These are phyloP conservation scores for Hypoxylon sp. DNA, from an alignment of 2,329 filamentous ascomycete species.

Conservation along the genomic window DNA sequence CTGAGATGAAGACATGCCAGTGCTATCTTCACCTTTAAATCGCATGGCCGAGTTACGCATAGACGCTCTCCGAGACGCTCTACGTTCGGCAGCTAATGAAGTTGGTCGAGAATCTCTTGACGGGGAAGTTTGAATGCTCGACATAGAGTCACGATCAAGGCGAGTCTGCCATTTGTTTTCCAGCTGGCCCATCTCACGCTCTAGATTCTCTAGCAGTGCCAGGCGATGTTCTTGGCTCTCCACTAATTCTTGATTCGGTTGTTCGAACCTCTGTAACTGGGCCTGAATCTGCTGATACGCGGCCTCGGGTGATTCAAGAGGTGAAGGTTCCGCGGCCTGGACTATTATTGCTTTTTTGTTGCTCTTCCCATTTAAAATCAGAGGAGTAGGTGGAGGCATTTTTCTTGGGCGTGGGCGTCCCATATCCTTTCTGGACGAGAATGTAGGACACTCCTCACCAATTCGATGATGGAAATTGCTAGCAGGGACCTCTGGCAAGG, in stretches of 20 bases:
- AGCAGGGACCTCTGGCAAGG: slow-evolving; percentile 35
- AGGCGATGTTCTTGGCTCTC: slow-evolving; percentile 61
- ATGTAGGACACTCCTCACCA: slow-evolving; percentile 71
- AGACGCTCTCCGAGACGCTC: slow-evolving; percentile 58
- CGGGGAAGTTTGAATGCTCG: slow-evolving; percentile 59
- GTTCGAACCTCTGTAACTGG: slow-evolving; percentile 66
- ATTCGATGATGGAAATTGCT: slow-evolving; percentile 69
- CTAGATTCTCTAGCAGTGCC: slow-evolving; percentile 70
- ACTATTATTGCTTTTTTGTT: slow-evolving; percentile 62
- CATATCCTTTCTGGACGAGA: slow-evolving; percentile 67
- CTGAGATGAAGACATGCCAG: slow-evolving; percentile 51
- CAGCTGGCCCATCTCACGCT: slow-evolving; percentile 73
- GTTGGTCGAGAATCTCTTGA: slow-evolving; percentile 55
- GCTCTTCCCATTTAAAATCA: slow-evolving; percentile 63
- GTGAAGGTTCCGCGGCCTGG: slow-evolving; percentile 65
- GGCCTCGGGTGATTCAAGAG: slow-evolving; percentile 66
- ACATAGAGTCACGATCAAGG: slow-evolving; percentile 66
- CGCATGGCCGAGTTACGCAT: slow-evolving; percentile 54
- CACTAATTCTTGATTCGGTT: slow-evolving; percentile 55
- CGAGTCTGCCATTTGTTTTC: slow-evolving; percentile 72
- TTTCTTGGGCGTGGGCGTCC: slow-evolving; percentile 63
- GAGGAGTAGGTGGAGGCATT: slow-evolving; percentile 70
- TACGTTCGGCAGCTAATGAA: slow-evolving; percentile 57
- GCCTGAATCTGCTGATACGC: slow-evolving; percentile 66
- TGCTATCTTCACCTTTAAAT: slow-evolving; percentile 49